phyloP scores from a whole-genome alignment of 768 basidiomycete genomes.

The Termitomyces sp. region DNA sequence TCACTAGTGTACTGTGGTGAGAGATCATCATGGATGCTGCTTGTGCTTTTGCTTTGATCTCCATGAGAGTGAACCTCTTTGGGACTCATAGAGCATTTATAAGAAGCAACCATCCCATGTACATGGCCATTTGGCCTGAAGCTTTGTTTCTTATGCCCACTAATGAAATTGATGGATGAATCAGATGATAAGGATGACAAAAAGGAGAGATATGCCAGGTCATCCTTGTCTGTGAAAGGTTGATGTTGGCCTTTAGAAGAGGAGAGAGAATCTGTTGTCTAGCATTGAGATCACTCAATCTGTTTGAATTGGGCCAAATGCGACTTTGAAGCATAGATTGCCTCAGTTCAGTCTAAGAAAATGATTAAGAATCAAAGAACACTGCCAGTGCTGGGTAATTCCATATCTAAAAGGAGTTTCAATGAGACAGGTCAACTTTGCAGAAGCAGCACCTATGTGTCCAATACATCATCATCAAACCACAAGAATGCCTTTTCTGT shows the following conservation, averaged over 20 bases:
- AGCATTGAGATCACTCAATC: neutral
- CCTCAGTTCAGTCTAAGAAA: constrained; percentile 54
- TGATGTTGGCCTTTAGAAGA: constrained; percentile 6
- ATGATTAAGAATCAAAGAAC: constrained; percentile 47
- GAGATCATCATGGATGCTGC: constrained; percentile 3
- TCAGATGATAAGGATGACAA: constrained; percentile 17
- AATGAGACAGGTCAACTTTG: neutral
- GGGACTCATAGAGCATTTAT: constrained; percentile 20
- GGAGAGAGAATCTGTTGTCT: neutral
- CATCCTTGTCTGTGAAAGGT: constrained; percentile 10
- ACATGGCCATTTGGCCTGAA: constrained; percentile 20
- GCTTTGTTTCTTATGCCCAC: constrained; percentile 5
- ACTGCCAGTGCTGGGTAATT: constrained; percentile 45
- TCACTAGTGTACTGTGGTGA: neutral
- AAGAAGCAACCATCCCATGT: constrained; percentile 23
- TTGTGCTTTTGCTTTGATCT: constrained; percentile 8
- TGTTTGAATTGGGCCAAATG: constrained; percentile 33
- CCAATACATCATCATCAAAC: constrained; percentile 57
- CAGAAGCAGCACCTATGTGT: constrained; percentile 36
- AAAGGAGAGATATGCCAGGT: constrained; percentile 16
- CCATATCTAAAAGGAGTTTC: constrained; percentile 33
- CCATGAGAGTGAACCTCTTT: constrained; percentile 8
- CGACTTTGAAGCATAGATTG: constrained; percentile 54
- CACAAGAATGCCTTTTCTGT: constrained; percentile 58
- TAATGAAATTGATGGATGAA: constrained; percentile 12